Conservation (phyloP, 2,329 filamentous ascomycete genomes). For the Colletotrichum sp. region DNA sequence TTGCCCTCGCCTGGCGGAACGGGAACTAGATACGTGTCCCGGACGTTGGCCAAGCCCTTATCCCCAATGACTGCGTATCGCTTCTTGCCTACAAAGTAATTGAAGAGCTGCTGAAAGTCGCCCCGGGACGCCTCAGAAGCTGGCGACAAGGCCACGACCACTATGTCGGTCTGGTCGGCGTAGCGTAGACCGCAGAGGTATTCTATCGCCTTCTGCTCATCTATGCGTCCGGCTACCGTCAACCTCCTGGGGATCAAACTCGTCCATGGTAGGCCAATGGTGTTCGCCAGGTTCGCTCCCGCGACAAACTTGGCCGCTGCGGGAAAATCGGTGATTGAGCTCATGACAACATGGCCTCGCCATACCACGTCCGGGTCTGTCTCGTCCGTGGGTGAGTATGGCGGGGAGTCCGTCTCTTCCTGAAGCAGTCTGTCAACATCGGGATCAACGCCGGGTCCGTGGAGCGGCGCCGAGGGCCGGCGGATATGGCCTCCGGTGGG, state of each 20-base stretch:
- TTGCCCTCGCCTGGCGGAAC: conserved; percentile 73
- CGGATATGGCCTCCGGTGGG: conserved; percentile 59
- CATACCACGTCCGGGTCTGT: conserved; percentile 76
- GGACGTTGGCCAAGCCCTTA: conserved; percentile 74
- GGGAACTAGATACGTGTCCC: conserved; percentile 91
- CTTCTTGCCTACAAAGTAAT: conserved; percentile 83
- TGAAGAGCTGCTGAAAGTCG: conserved; percentile 78
- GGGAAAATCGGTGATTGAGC: conserved; percentile 74
- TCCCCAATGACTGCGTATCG: conserved; percentile 89
- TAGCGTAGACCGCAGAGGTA: conserved; percentile 90
- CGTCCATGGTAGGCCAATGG: conserved; percentile 64
- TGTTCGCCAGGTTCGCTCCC: conserved; percentile 77
- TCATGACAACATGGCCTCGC: conserved; percentile 80
- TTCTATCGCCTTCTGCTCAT: conserved; percentile 81
- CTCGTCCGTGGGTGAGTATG: conserved; percentile 82
- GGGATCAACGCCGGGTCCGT: conserved; percentile 74
- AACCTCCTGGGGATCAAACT: conserved; percentile 75
- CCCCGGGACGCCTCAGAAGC: conserved; percentile 63
- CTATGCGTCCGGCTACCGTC: conserved; percentile 79
- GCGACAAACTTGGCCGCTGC: conserved; percentile 84
- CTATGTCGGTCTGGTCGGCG: conserved; percentile 81
- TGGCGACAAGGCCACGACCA: conserved; percentile 75
- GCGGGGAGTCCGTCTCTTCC: conserved; percentile 78
- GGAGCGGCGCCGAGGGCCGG: conserved; percentile 52
- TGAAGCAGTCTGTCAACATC: conserved; percentile 90